Conservation (phyloP, 164 flowering plant species). For the Aristolochia fimbriata region DNA sequence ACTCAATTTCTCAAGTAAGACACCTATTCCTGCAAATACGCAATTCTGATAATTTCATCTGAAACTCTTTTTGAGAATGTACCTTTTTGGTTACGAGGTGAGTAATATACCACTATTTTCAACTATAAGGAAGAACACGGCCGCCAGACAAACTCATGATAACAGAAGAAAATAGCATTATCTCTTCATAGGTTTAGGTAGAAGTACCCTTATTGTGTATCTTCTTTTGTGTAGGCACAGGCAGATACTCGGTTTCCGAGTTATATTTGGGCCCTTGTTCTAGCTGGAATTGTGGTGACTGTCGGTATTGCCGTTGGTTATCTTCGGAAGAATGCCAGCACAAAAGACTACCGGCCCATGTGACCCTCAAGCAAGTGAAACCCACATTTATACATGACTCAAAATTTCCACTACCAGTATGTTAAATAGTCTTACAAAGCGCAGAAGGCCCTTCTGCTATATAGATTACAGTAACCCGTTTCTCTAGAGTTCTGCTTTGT, state of each 20-base stretch:
- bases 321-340: slow-evolving; percentile 10
- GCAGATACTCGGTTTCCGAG: slow-evolving; percentile 5
- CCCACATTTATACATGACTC: no score
- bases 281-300: slow-evolving; percentile 22
- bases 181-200: not conserved
- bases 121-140: no score
- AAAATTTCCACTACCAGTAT: no score
- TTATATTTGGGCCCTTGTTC: slow-evolving; percentile 14
- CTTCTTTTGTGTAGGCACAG: slow-evolving; percentile 11
- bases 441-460: no score
- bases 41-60: slow-evolving; percentile 15
- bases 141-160: no score
- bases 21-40: slow-evolving; percentile 5
- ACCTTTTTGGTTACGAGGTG: no score
- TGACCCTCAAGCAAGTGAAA: not conserved
- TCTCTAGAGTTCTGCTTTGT: no score
- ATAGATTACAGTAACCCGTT: no score
- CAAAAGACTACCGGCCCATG: slow-evolving; percentile 20
- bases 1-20: slow-evolving; percentile 5
- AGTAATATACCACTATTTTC: no score
- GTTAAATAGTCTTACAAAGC: no score
- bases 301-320: slow-evolving; percentile 11
- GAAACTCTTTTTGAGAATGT: no score
- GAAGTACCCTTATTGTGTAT: not conserved
- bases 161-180: no score